These are phyloP conservation scores for Punica granatum DNA, from an alignment of 345 rosid genomes.

Conservation along the genomic window DNA sequence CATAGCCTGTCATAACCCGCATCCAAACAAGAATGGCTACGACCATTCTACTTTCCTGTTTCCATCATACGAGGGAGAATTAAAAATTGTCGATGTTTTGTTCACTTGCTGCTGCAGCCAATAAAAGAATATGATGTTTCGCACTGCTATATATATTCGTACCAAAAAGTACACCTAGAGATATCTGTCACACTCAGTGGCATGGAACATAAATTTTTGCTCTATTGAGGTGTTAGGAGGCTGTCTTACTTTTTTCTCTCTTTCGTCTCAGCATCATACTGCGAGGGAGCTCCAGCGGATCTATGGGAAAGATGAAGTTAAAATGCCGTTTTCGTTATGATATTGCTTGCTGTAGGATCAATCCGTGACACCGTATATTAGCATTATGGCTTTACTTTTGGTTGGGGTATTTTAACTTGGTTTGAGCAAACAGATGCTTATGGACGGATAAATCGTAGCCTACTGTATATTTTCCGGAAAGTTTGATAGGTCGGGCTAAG, in stretches of 20 bases:
- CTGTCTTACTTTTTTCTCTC: no score
- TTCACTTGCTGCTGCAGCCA: neutral
- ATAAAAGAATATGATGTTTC: neutral
- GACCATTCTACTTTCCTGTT: neutral
- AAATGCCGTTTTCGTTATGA: slow-evolving; percentile 31
- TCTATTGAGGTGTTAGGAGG: no score
- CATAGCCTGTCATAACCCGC: no score
- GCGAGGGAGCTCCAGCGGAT: slow-evolving; percentile 57
- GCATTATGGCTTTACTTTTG: neutral
- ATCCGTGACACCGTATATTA: neutral
- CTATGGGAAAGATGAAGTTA: slow-evolving; percentile 42
- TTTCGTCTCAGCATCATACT: slow-evolving; percentile 39
- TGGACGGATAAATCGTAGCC: neutral
- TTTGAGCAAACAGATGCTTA: neutral
- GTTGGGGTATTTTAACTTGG: neutral
- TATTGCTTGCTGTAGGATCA: slow-evolving; percentile 14
- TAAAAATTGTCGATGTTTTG: neutral
- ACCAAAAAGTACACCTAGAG: no score
- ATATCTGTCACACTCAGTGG: neutral
- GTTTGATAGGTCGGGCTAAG: neutral
- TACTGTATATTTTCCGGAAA: neutral
- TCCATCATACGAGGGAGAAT: neutral
- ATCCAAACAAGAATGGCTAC: no score
- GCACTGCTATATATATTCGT: neutral
- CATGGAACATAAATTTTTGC: neutral